phyloP scores from a whole-genome alignment of 2,329 filamentous ascomycete species.

The Alternaria sp. region DNA sequence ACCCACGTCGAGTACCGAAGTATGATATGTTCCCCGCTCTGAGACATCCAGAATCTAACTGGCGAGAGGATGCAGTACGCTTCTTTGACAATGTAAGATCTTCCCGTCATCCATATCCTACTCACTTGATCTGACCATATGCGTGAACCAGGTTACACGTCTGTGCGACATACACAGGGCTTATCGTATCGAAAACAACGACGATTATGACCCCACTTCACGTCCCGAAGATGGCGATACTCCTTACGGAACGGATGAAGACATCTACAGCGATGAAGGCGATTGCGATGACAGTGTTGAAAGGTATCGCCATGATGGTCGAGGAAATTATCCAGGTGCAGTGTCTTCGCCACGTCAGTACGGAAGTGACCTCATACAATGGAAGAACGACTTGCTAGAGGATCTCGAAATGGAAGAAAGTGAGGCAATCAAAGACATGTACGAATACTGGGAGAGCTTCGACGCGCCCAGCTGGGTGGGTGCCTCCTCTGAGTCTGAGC shows the following conservation, averaged over 20 bases:
- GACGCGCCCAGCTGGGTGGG: background rate
- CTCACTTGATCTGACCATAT: background rate
- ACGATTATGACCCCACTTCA: background rate
- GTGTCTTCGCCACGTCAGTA: background rate
- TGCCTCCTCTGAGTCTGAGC: background rate
- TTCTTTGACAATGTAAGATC: background rate
- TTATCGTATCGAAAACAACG: background rate
- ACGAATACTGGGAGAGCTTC: background rate
- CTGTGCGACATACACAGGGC: background rate
- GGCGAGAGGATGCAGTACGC: background rate
- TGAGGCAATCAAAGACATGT: background rate
- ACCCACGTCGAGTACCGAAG: background rate
- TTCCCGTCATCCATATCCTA: background rate
- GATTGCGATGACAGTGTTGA: background rate
- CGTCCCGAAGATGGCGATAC: background rate
- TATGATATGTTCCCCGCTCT: background rate
- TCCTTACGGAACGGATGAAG: background rate
- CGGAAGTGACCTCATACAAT: background rate
- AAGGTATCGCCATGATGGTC: background rate
- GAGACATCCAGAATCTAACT: background rate
- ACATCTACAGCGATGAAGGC: background rate
- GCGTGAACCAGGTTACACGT: background rate
- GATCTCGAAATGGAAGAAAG: background rate
- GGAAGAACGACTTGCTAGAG: background rate
- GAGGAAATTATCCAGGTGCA: background rate